These are phyloP conservation scores for Penicillium sp. DNA, from an alignment of 2,329 filamentous ascomycete species.

Conservation along the genomic window DNA sequence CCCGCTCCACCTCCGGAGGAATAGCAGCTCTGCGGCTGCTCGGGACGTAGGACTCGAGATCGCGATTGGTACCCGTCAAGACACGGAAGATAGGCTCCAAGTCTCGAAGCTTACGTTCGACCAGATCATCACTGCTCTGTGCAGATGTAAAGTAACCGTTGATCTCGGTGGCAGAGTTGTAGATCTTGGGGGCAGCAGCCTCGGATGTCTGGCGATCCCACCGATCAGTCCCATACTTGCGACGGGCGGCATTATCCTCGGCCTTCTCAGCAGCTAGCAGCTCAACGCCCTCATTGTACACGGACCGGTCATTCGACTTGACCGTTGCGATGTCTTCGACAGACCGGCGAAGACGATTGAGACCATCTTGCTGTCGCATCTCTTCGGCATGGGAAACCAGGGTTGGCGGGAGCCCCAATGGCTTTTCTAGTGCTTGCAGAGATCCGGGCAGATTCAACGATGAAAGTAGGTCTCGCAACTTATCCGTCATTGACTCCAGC, in stretches of 20 bases:
- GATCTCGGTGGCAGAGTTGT: conserved; percentile 70
- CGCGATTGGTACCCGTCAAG: conserved; percentile 71
- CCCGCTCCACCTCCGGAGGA: conserved; percentile 71
- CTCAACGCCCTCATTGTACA: conserved; percentile 78
- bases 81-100: conserved; percentile 70
- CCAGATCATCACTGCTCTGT: conserved; percentile 60
- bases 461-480: conserved; percentile 70
- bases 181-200: conserved; percentile 66
- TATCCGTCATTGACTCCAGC: conserved; percentile 72
- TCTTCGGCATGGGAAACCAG: conserved; percentile 89
- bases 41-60: conserved; percentile 82
- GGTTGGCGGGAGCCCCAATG: conserved; percentile 78
- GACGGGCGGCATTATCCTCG: conserved; percentile 71
- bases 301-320: conserved; percentile 68
- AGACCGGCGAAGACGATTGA: conserved; percentile 69
- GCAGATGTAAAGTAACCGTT: conserved; percentile 78
- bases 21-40: conserved; percentile 74
- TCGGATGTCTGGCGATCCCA: conserved; percentile 70
- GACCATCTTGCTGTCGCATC: conserved; percentile 81
- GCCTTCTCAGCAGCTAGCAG: conserved; percentile 72
- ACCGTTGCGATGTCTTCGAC: conserved; percentile 87
- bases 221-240: conserved; percentile 78
- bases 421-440: conserved; percentile 89
- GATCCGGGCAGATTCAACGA: conserved; percentile 87
- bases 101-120: conserved; percentile 71